A percentile compares a stretch with the other conserved stretches of the same genome.
phyloP scores from a whole-genome alignment of 164 flowering plant genomes.

The Annona cherimola region DNA sequence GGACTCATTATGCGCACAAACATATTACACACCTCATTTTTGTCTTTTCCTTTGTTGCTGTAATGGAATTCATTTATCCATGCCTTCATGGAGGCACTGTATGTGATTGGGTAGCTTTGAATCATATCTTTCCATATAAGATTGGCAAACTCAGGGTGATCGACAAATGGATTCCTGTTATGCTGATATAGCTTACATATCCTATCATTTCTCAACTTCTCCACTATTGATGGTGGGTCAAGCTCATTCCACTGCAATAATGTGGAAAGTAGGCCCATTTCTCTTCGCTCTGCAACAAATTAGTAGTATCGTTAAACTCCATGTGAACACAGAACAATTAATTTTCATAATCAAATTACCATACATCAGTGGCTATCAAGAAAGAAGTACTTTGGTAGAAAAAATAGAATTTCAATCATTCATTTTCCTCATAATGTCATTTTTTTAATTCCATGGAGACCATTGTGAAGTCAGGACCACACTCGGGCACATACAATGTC shows the following conservation, averaged over 20 bases:
- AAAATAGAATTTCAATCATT: too few relatives aligned
- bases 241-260: constrained; percentile 45
- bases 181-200: constrained; percentile 46
- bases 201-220: constrained; percentile 45
- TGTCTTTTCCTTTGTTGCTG: constrained; percentile 24
- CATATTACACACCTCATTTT: constrained; percentile 18
- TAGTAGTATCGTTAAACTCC: not conserved
- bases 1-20: too few relatives aligned
- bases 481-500: too few relatives aligned
- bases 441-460: too few relatives aligned
- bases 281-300: constrained; percentile 26
- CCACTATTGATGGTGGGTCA: constrained; percentile 52
- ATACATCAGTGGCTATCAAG: not conserved
- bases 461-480: too few relatives aligned
- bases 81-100: constrained; percentile 10
- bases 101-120: constrained; percentile 3
- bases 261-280: constrained; percentile 48
- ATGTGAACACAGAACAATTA: not conserved
- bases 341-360: not conserved
- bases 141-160: constrained; percentile 51
- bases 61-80: constrained; percentile 27
- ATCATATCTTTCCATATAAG: constrained; percentile 34
- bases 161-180: constrained; percentile 53
- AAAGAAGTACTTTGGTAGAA: not conserved
- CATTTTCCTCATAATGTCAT: too few relatives aligned